Conservation (phyloP, 164 flowering plant genomes). For the Chimonanthus salicifolius region DNA sequence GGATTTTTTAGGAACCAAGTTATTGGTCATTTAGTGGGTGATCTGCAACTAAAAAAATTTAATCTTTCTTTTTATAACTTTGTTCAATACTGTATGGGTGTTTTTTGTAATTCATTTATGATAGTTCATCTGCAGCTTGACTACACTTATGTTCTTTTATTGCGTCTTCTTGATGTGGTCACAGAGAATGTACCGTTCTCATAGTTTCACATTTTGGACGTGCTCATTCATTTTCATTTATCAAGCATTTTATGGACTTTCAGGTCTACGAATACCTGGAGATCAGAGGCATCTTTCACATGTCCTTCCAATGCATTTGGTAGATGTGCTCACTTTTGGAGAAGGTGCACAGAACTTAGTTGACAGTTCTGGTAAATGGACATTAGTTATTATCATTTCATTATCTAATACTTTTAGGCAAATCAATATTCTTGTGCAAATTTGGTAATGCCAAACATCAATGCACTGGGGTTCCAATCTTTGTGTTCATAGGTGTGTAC, state of each 20-base stretch:
- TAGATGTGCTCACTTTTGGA: constrained; percentile 53
- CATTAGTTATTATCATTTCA: background rate
- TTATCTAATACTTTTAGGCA: background rate
- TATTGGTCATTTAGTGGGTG: too few relatives aligned
- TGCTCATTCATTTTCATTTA: background rate
- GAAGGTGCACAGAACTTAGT: constrained; percentile 52
- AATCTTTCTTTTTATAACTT: too few relatives aligned
- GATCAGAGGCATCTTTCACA: constrained; percentile 80
- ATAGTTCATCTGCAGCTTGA: too few relatives aligned
- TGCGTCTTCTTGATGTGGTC: too few relatives aligned
- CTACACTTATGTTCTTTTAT: too few relatives aligned
- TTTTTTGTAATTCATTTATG: too few relatives aligned
- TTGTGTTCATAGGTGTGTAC: constrained; percentile 56
- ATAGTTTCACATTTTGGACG: background rate
- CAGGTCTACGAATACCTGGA: constrained; percentile 71
- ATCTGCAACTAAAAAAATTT: too few relatives aligned
- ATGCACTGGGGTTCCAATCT: constrained; percentile 1
- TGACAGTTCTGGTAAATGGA: constrained; percentile 64
- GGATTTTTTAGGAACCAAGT: too few relatives aligned
- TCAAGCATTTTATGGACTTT: background rate
- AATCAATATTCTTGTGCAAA: background rate
- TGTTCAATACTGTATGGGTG: too few relatives aligned
- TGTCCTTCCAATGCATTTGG: constrained; percentile 78
- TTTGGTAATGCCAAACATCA: background rate
- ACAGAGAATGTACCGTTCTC: too few relatives aligned